Percentiles rank a stretch among this genome's conserved stretches.
Evolutionary conservation across 768 basidiomycete species (phyloP).

Genomic region (Mycena indigotica): DNA sequence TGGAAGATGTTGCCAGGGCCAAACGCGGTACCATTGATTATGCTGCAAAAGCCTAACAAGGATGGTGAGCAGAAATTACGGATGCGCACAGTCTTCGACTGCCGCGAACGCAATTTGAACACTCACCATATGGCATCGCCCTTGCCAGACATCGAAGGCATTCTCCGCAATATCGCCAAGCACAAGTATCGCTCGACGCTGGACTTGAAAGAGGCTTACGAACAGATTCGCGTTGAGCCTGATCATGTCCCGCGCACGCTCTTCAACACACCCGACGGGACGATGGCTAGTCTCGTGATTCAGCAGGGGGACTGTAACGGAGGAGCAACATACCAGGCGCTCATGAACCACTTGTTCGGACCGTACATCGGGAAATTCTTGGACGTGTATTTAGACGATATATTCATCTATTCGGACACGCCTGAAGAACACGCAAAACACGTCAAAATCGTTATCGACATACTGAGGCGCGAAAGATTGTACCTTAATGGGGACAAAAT

Average conservation of each 20-base stretch:
- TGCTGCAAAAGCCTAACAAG: conserved; percentile 18
- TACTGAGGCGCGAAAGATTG: conserved; percentile 34
- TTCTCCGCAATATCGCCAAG: conserved; percentile 17
- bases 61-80: not conserved
- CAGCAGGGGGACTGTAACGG: conserved; percentile 30
- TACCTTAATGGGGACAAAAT: conserved; percentile 40
- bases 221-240: conserved; percentile 38
- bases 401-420: conserved; percentile 43
- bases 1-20: conserved; percentile 20
- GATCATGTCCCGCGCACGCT: conserved; percentile 28
- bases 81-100: conserved; percentile 23
- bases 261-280: conserved; percentile 42
- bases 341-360: conserved; percentile 43
- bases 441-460: conserved; percentile 33
- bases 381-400: conserved; percentile 33
- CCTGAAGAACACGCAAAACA: conserved; percentile 38
- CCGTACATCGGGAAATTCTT: conserved; percentile 36
- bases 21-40: conserved; percentile 30
- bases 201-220: conserved; percentile 43
- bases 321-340: conserved; percentile 41
- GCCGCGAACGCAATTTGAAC: conserved; percentile 27
- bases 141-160: conserved; percentile 9
- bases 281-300: conserved; percentile 41
- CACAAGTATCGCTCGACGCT: conserved; percentile 26
- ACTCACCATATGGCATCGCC: conserved; percentile 11